Conservation (phyloP, 2,329 filamentous ascomycete species). For the Colletotrichum destructivum region DNA sequence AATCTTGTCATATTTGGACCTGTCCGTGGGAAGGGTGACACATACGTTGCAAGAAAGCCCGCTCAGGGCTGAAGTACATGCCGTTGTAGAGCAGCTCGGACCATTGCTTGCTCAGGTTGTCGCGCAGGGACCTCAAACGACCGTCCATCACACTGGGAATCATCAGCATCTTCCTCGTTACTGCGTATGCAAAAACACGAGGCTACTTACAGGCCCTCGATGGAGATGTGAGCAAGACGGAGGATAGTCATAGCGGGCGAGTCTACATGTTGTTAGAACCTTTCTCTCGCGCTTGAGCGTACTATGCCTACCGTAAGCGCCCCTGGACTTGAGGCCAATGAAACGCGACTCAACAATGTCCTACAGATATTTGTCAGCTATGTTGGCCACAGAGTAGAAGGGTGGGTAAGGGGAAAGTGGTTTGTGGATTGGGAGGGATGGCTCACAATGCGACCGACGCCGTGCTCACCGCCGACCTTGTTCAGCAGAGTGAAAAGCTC, state of each 20-base stretch:
- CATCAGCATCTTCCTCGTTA: not conserved
- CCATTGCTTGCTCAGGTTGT: constrained; percentile 64
- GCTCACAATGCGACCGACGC: constrained; percentile 78
- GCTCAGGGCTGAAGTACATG: constrained; percentile 65
- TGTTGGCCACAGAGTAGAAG: not conserved
- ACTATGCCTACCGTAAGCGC: constrained; percentile 72
- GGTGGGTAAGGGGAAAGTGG: constrained; percentile 52
- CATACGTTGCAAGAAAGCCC: constrained; percentile 35
- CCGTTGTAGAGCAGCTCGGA: constrained; percentile 59
- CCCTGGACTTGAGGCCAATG: constrained; percentile 56
- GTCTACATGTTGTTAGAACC: constrained; percentile 24
- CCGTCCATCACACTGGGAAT: constrained; percentile 62
- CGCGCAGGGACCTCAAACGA: constrained; percentile 67
- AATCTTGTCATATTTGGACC: not conserved
- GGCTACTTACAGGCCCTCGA: constrained; percentile 64
- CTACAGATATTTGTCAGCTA: not conserved
- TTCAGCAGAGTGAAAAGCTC: constrained; percentile 77
- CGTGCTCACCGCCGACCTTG: constrained; percentile 74
- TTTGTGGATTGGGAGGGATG: constrained; percentile 47
- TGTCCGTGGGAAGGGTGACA: not conserved
- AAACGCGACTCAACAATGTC: constrained; percentile 64
- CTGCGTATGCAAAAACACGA: not conserved
- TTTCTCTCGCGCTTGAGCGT: not conserved
- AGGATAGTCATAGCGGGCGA: constrained; percentile 47
- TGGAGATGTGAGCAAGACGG: constrained; percentile 56